Evolutionary conservation across 2,329 filamentous ascomycete genomes (phyloP).

Genomic region (Pseudohalonectria lignicola): DNA sequence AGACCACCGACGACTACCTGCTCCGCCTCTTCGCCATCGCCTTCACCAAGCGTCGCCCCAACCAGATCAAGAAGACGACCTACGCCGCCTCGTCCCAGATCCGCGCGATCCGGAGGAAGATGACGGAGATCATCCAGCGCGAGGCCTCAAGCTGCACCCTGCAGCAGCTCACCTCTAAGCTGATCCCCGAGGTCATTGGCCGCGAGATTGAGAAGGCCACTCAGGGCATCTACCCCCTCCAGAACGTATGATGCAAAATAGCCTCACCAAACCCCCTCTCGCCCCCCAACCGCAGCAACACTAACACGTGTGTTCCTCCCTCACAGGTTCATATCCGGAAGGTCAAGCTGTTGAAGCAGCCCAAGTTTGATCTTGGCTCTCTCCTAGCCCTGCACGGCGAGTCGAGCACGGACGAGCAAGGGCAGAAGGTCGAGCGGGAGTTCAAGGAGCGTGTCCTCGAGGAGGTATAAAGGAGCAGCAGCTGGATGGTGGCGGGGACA

Average conservation of each 20-base stretch:
- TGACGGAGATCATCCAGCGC: constrained; percentile 96
- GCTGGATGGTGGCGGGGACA: no score
- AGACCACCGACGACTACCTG: constrained; percentile 99
- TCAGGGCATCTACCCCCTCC: constrained; percentile 98
- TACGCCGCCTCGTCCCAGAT: constrained; percentile 97
- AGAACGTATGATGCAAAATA: constrained; percentile 96
- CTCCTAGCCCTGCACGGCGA: constrained; percentile 96
- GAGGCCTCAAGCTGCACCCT: constrained; percentile 93
- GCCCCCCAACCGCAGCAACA: background rate
- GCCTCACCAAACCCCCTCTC: no score
- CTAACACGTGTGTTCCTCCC: constrained; percentile 22
- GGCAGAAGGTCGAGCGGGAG: constrained; percentile 97
- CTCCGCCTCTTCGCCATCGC: constrained; percentile 97
- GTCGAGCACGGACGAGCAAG: constrained; percentile 89
- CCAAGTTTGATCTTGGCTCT: constrained; percentile 97
- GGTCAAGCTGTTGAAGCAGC: constrained; percentile 97
- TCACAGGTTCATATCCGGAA: constrained; percentile 97
- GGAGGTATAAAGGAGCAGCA: constrained; percentile 61
- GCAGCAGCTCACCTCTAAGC: constrained; percentile 93
- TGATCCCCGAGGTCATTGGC: constrained; percentile 98
- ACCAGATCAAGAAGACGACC: constrained; percentile 99
- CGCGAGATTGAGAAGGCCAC: constrained; percentile 99
- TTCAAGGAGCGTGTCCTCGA: constrained; percentile 98
- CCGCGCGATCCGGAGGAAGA: constrained; percentile 97
- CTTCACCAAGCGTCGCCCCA: constrained; percentile 98